Evolutionary conservation across 176 grass and related monocot species (phyloP).

Genomic region (Bromus sterilis): DNA sequence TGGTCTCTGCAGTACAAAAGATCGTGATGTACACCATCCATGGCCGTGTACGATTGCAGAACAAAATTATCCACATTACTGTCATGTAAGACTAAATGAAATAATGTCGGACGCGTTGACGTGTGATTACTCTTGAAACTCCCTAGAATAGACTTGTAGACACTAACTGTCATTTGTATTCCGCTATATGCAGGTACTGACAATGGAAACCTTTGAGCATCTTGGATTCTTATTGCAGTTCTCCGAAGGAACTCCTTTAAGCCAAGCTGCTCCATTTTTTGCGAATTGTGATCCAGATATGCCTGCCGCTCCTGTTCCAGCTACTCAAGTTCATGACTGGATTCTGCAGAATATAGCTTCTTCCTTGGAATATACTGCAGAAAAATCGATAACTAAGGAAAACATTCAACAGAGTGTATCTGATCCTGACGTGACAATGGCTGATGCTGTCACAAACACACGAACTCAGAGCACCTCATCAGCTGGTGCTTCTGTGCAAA

Average conservation of each 20-base stretch:
- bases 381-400: constrained; percentile 62
- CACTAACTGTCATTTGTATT: constrained; percentile 3
- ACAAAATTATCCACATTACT: neutral
- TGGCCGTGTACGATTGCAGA: constrained; percentile 5
- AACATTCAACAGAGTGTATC: constrained; percentile 28
- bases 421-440: constrained; percentile 84
- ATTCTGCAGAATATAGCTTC: constrained; percentile 72
- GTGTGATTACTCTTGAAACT: constrained; percentile 1
- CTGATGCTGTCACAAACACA: constrained; percentile 60
- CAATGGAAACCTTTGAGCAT: constrained; percentile 82
- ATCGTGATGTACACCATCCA: neutral
- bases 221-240: constrained; percentile 84
- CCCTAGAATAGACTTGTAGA: neutral
- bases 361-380: constrained; percentile 58
- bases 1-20: neutral
- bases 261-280: constrained; percentile 81
- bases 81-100: neutral
- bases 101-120: neutral
- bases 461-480: constrained; percentile 32
- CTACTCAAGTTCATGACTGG: constrained; percentile 81
- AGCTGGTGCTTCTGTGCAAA: constrained; percentile 35
- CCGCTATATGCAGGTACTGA: constrained; percentile 66
- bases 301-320: constrained; percentile 83
- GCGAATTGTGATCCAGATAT: constrained; percentile 97
- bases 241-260: constrained; percentile 72